These are phyloP conservation scores for Phytopythium chamaehyphon DNA, from an alignment of 352 stramenopile genomes.

Conservation along the genomic window DNA sequence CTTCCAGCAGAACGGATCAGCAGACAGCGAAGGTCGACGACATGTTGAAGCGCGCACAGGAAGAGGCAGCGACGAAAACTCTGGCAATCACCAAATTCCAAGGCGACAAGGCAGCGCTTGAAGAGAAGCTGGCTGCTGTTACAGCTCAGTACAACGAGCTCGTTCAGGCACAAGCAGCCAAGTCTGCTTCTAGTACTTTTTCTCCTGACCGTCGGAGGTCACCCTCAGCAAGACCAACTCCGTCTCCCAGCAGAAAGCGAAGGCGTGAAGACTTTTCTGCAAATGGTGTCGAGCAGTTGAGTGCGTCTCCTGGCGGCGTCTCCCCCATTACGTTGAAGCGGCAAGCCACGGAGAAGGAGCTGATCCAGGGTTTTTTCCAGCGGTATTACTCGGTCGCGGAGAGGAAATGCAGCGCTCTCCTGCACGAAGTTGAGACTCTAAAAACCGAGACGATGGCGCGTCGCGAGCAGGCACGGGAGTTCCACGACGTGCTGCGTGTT, in stretches of 20 bases:
- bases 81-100: constrained; percentile 23
- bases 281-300: not conserved
- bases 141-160: constrained; percentile 1
- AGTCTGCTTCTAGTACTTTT: not conserved
- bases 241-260: constrained; percentile 1
- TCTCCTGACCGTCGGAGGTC: not conserved
- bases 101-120: constrained; percentile 30
- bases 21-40: constrained; percentile 27
- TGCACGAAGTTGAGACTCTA: constrained; percentile 23
- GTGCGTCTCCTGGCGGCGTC: not conserved
- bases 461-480: constrained; percentile 22
- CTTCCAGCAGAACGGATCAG: constrained; percentile 2
- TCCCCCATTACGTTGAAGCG: constrained; percentile 3
- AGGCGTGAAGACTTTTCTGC: not conserved
- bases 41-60: constrained; percentile 18
- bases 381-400: constrained; percentile 43
- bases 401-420: constrained; percentile 36
- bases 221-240: constrained; percentile 2
- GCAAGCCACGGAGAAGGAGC: constrained; percentile 38
- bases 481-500: constrained; percentile 21
- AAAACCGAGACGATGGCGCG: constrained; percentile 17
- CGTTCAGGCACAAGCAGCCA: constrained; percentile 12
- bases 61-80: constrained; percentile 26
- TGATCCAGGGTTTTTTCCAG: constrained; percentile 40
- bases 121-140: constrained; percentile 13